phyloP scores from a whole-genome alignment of 1,284 basidiomycete genomes.

The Leccinum pachyderme region DNA sequence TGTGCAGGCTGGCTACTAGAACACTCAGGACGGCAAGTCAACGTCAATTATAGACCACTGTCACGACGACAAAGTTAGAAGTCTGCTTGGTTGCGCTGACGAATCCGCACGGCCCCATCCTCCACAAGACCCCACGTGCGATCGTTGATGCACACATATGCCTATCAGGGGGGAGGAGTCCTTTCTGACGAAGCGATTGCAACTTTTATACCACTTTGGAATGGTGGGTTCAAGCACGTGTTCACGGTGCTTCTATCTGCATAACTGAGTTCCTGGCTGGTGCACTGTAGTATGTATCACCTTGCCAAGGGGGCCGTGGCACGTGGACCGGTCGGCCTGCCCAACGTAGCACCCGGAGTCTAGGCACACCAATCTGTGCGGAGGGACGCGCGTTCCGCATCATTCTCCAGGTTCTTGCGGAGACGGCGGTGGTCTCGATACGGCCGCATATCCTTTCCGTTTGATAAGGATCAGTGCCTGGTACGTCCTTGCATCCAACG shows the following conservation, averaged over 20 bases:
- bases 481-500: neutral
- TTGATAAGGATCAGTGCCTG: slow-evolving; percentile 11
- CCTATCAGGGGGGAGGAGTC: neutral
- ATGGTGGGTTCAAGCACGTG: neutral
- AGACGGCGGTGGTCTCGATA: neutral
- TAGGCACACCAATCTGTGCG: neutral
- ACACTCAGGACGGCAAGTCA: neutral
- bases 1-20: neutral
- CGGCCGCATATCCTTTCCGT: neutral
- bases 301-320: neutral
- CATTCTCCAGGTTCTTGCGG: neutral
- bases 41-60: neutral
- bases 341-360: neutral
- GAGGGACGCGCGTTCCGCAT: neutral
- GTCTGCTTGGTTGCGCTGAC: neutral
- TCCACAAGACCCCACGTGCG: neutral
- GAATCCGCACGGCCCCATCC: neutral
- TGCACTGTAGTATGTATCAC: neutral
- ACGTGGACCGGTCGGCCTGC: neutral
- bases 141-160: neutral
- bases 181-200: neutral
- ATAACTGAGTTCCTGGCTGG: neutral
- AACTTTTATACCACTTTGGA: slow-evolving; percentile 4
- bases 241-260: neutral
- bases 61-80: neutral